Percentiles rank a stretch among this genome's conserved stretches.
Conservation (phyloP, 371 early-diverging fungal species). For the Rhizomucor pusillus region DNA sequence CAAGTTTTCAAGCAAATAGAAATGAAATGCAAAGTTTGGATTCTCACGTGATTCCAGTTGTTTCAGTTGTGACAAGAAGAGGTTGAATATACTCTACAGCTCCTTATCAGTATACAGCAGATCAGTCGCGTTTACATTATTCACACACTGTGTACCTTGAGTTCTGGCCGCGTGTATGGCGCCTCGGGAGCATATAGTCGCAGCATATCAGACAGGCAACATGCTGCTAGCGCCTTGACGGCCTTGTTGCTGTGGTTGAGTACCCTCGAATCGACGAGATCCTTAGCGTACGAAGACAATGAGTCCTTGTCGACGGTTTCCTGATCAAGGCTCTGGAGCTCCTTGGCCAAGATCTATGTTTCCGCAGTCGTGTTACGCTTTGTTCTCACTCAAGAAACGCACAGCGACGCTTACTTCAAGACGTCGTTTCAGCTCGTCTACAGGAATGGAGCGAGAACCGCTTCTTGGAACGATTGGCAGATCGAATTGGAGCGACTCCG, state of each 20-base stretch:
- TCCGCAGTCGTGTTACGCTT: not conserved
- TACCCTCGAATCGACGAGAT: constrained; percentile 67
- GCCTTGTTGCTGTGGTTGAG: constrained; percentile 77
- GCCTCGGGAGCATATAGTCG: constrained; percentile 91
- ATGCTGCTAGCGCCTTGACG: constrained; percentile 74
- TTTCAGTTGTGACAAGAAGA: constrained; percentile 75
- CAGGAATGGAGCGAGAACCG: constrained; percentile 13
- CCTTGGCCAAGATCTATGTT: constrained; percentile 31
- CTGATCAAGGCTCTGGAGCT: constrained; percentile 33
- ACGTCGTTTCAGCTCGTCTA: constrained; percentile 13
- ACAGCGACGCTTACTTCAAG: constrained; percentile 13
- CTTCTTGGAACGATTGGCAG: constrained; percentile 12
- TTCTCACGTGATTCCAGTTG: constrained; percentile 52
- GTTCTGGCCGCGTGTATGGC: constrained; percentile 73
- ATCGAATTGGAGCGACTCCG: constrained; percentile 15
- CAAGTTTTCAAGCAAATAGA: constrained; percentile 85
- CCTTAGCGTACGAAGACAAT: constrained; percentile 60
- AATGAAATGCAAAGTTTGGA: constrained; percentile 68
- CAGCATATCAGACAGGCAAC: constrained; percentile 91
- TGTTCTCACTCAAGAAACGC: not conserved
- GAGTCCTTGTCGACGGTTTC: constrained; percentile 39
- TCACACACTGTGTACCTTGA: too few relatives aligned
- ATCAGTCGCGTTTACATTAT: too few relatives aligned
- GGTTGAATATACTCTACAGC: constrained; percentile 68
- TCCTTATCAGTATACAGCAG: too few relatives aligned